Evolutionary conservation across 352 stramenopile species (phyloP).

Genomic region (Blastocystis sp.): DNA sequence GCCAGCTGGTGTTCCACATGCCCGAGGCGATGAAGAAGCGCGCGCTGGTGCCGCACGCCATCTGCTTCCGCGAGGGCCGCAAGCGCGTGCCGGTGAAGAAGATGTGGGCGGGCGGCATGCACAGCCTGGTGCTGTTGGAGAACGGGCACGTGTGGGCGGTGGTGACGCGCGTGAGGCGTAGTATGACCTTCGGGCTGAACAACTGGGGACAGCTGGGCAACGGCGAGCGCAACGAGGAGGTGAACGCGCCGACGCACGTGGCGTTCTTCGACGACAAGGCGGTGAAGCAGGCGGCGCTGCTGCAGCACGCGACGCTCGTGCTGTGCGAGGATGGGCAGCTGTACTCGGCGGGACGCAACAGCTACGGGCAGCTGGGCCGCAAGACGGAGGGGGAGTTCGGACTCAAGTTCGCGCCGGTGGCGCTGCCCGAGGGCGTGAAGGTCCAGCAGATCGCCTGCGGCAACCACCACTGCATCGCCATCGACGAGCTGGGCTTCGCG

Average conservation of each 20-base stretch:
- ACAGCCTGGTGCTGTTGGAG: constrained; percentile 38
- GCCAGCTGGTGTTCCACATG: constrained; percentile 26
- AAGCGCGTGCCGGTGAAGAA: not conserved
- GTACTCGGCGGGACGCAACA: constrained; percentile 45
- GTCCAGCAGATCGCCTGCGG: constrained; percentile 44
- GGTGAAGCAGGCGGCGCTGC: constrained; percentile 5
- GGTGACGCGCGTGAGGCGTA: not conserved
- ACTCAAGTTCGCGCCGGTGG: constrained; percentile 1
- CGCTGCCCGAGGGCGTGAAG: not conserved
- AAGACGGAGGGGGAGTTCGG: constrained; percentile 8
- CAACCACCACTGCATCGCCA: constrained; percentile 26
- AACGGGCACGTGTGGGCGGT: constrained; percentile 51
- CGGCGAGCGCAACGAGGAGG: constrained; percentile 3
- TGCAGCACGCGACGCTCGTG: constrained; percentile 33
- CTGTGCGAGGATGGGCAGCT: constrained; percentile 5
- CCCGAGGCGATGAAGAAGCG: constrained; percentile 9
- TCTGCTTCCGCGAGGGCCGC: constrained; percentile 35
- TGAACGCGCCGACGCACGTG: not conserved
- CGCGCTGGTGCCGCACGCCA: not conserved
- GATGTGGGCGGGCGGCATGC: constrained; percentile 58
- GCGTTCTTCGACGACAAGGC: constrained; percentile 51
- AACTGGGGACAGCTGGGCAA: constrained; percentile 63
- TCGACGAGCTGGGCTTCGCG: constrained; percentile 26
- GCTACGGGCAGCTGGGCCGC: constrained; percentile 41
- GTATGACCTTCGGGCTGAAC: constrained; percentile 39